These are phyloP conservation scores for Sonneratia alba DNA, from an alignment of 345 rosid genomes.

Conservation along the genomic window DNA sequence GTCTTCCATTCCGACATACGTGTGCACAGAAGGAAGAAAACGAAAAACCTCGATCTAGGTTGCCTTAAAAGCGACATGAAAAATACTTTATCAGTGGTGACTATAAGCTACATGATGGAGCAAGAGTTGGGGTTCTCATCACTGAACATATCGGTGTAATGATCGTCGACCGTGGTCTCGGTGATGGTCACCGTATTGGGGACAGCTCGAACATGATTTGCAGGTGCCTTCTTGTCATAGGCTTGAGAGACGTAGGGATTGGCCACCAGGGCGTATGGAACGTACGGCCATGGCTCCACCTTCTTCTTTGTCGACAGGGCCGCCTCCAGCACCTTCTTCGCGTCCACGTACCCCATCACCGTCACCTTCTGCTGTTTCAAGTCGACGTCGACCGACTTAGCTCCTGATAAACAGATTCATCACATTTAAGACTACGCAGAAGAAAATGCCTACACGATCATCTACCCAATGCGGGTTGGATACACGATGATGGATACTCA, in stretches of 20 bases:
- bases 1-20: not conserved
- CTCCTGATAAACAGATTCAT: conserved; percentile 27
- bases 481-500: no score
- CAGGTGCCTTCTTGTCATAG: conserved; percentile 89
- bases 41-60: not conserved
- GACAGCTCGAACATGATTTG: conserved; percentile 56
- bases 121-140: conserved; percentile 86
- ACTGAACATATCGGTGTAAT: conserved; percentile 56
- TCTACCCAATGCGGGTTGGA: no score
- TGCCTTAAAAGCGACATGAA: no score
- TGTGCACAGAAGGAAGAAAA: not conserved
- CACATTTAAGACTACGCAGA: no score
- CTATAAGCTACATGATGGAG: conserved; percentile 40
- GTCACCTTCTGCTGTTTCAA: conserved; percentile 72
- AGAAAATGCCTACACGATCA: no score
- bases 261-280: conserved; percentile 55
- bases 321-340: conserved; percentile 54
- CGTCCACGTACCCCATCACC: conserved; percentile 56
- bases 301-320: conserved; percentile 80
- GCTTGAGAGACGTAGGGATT: conserved; percentile 73
- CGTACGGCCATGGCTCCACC: conserved; percentile 94
- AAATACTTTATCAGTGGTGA: no score
- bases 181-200: conserved; percentile 36
- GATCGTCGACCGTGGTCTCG: conserved; percentile 58
- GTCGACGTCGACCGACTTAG: conserved; percentile 68